A percentile compares a stretch with the other conserved stretches of the same genome.
These are phyloP conservation scores for Mycena amicta DNA, from an alignment of 768 basidiomycete genomes.

Conservation along the genomic window DNA sequence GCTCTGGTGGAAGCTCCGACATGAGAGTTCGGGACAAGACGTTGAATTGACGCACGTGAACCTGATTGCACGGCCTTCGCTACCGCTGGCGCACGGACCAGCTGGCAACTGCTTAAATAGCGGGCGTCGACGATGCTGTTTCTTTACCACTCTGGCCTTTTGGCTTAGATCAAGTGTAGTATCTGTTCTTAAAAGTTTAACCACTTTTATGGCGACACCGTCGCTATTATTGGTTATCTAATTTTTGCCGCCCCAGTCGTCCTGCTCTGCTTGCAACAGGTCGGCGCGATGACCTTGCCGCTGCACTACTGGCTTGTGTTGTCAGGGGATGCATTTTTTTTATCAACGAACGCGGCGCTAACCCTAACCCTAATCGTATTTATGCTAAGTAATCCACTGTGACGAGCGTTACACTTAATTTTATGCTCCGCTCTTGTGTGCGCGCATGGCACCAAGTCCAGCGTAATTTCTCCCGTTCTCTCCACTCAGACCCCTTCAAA, in stretches of 20 bases:
- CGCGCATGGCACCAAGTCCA: not conserved
- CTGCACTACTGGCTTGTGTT: constrained; percentile 62
- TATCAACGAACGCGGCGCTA: not conserved
- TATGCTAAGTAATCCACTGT: not conserved
- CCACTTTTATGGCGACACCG: constrained; percentile 62
- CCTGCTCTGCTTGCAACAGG: constrained; percentile 64
- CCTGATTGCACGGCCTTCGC: no score
- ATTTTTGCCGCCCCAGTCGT: constrained; percentile 55
- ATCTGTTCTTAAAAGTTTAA: constrained; percentile 84
- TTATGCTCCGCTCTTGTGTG: not conserved
- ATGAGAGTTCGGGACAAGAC: not conserved
- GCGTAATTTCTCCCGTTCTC: constrained; percentile 2
- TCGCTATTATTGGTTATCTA: constrained; percentile 59
- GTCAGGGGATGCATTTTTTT: constrained; percentile 56
- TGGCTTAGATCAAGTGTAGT: constrained; percentile 98
- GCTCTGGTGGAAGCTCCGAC: constrained; percentile 5
- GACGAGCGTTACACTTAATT: not conserved
- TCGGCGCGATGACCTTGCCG: constrained; percentile 56
- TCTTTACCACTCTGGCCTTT: constrained; percentile 89
- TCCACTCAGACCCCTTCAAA: constrained; percentile 50
- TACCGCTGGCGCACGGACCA: no score
- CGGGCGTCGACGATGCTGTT: not conserved
- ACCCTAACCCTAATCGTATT: not conserved
- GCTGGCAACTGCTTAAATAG: not conserved
- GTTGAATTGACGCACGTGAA: not conserved